Evolutionary conservation across 2,329 filamentous ascomycete genomes (phyloP), one percentile per base, ranked within the genome.

Genomic region (Colletotrichum australisinense): DNA sequence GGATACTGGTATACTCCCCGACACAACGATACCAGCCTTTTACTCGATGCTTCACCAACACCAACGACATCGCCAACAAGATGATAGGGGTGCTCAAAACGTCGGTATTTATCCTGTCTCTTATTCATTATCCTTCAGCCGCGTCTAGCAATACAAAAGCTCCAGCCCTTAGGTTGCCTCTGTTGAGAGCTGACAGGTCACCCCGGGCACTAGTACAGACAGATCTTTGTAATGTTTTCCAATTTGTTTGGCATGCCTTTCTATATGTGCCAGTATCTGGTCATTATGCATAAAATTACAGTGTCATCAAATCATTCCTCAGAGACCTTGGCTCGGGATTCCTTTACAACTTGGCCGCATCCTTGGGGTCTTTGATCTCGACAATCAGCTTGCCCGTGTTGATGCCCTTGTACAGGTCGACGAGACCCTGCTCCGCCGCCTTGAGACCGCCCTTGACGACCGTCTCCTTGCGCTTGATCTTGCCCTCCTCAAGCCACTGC

Each of bases 321-420:
- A 16, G 35, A 8, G 14, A 63, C 9, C n/a, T 12, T 57, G 22
- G 16, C 14, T 6, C 9, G 4, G 7, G 5, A 5, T 11, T 2
- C 1, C 42, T 56, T 60, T 16, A 74, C 72, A 74, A 52, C 60
- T 74, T 74, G n/a, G 69, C 68, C 22, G 64, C 69, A 52, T 73
- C 69, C 69, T 60, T 62, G 46, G 69, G 74, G 58, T 76, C 75
- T 80, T 89, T 89, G 66, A 89, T 79, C 80, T 89, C 87, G 28
- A 90, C 86, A 78, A 91, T 82, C 76, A 91, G 85, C 85, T 92
- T 88, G 83, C 93, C 93, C 11, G 88, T 94, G 80, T 95, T 95
- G 19, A 86, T 84, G 53, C 93, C 93, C 62, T 89, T 85, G 79
- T 92, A 95, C 69, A 95, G 81, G 73, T 90, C 87, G 14, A 90